Percentiles rank a stretch among this genome's conserved stretches.
Conservation (phyloP, 129 eudicot species). For the Dittrichia graveolens region DNA sequence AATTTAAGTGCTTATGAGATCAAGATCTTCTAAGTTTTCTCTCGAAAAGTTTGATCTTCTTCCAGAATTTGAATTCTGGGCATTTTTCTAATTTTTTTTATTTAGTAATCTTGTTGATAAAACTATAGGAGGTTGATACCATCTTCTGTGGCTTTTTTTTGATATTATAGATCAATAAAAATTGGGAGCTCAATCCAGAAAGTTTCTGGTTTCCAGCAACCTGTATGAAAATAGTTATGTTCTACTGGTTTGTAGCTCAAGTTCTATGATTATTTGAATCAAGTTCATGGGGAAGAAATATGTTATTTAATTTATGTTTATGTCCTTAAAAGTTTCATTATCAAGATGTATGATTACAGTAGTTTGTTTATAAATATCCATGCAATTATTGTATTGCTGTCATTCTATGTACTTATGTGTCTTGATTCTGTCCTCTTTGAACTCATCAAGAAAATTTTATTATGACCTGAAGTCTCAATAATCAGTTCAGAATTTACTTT, state of each 20-base stretch:
- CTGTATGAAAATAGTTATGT: not conserved
- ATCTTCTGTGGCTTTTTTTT: not conserved
- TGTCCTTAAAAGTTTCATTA: not conserved
- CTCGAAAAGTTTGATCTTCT: not conserved
- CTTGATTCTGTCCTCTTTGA: slow-evolving; percentile 2
- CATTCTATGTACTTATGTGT: not conserved
- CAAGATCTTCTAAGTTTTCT: not conserved
- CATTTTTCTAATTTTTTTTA: not conserved
- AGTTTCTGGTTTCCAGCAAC: not conserved
- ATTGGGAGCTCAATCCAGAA: not conserved
- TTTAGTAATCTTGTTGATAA: not conserved
- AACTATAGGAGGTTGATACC: not conserved
- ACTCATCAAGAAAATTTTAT: slow-evolving; percentile 13
- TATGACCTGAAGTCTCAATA: not conserved
- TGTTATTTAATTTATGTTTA: not conserved
- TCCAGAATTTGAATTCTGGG: not conserved
- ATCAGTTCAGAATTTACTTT: not conserved
- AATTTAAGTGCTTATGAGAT: not conserved
- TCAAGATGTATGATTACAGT: slow-evolving; percentile 8
- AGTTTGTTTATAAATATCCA: not conserved
- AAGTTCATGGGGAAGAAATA: not conserved
- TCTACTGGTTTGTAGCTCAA: slow-evolving; percentile 3
- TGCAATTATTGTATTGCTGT: not conserved
- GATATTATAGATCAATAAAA: slow-evolving; percentile 10
- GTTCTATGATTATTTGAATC: slow-evolving; percentile 2